Evolutionary conservation across 768 basidiomycete genomes (phyloP), one percentile per base, ranked within the genome.

Genomic region (Lactarius tabidus): DNA sequence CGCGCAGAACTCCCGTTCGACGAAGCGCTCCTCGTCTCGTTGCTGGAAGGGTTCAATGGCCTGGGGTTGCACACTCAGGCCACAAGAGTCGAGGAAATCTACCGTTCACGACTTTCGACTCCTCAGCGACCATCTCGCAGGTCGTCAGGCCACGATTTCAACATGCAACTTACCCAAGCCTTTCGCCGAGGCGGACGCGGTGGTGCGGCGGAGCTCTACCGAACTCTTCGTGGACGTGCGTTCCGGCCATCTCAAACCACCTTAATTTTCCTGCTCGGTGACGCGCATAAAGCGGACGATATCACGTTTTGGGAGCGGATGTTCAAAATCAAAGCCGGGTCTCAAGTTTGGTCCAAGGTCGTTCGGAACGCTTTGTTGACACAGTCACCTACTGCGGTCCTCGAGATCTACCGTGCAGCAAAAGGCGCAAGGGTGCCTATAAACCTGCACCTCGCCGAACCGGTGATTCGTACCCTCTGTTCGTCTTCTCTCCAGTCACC

Each of bases 391-490:
- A 23, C 66, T 1, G 74, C 77, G 20, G 88, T 84, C 2, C 68
- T 85, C 29, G 72, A 75, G 3, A 75, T 86, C 20, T 91, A 88
- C 71, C 70, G 79, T 29, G 74, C 78, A 41, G 78, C 82, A 61
- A 78, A 75, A 65, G 66, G 71, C 14, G 72, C 76, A 15, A 82
- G 82, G 28, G 72, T 86, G 23, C 70, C 68, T 3, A 84, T 84
- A 6, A 82, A 83, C 31, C 77, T 82, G 8, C 75, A 74, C 53
- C 75, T 89, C 57, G 75, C 87, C 23, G 78, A 79, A n/a, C 85
- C 84, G 4, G 72, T 90, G 3, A 76, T 91, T 29, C 79, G 75
- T 31, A 72, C 75, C 18, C 74, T 90, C 23, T 85, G 84, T 71
- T 75, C 76, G 29, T 70, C 74, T 23, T 72, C 75, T 31, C 70